Percentiles rank a stretch among this genome's conserved stretches.
Evolutionary conservation across 805 yeast genomes (phyloP).

Genomic region (Wickerhamia fluorescens): DNA sequence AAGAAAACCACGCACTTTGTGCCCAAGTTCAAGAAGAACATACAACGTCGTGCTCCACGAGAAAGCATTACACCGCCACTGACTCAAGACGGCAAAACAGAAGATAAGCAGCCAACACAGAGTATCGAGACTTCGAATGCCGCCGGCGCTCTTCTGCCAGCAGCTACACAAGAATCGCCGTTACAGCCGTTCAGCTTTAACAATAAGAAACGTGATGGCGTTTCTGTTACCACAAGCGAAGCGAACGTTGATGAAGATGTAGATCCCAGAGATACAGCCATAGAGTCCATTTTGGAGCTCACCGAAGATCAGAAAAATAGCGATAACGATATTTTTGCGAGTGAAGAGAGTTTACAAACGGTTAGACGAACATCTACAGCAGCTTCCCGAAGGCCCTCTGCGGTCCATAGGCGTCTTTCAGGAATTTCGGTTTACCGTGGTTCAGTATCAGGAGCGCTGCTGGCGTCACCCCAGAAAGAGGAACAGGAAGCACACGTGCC

Average conservation of each 20-base stretch:
- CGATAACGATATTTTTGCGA: constrained; percentile 27
- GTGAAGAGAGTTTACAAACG: too few species aligned
- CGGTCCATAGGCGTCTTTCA: too few species aligned
- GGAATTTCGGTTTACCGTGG: too few species aligned
- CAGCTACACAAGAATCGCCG: constrained; percentile 5
- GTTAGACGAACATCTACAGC: too few species aligned
- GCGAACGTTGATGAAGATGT: constrained; percentile 12
- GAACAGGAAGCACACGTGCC: constrained; percentile 19
- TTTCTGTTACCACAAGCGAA: constrained; percentile 2
- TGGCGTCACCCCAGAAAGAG: too few species aligned
- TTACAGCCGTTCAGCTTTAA: constrained; percentile 4
- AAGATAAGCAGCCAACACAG: too few species aligned
- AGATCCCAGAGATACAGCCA: constrained; percentile 20
- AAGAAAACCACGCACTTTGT: constrained; percentile 53
- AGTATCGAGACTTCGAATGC: too few species aligned
- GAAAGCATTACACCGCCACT: constrained; percentile 10
- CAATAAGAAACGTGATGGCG: constrained; percentile 3
- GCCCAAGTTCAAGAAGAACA: constrained; percentile 41
- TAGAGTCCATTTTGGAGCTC: not conserved
- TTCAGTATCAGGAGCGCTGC: too few species aligned
- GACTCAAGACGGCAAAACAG: constrained; percentile 6
- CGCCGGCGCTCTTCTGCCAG: constrained; percentile 5
- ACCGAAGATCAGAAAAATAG: too few species aligned
- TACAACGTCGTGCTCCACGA: constrained; percentile 10
- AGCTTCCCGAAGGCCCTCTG: too few species aligned